Evolutionary conservation across 352 stramenopile genomes (phyloP), one percentile per base, ranked within the genome.

Genomic region (Pythium sukuiense): DNA sequence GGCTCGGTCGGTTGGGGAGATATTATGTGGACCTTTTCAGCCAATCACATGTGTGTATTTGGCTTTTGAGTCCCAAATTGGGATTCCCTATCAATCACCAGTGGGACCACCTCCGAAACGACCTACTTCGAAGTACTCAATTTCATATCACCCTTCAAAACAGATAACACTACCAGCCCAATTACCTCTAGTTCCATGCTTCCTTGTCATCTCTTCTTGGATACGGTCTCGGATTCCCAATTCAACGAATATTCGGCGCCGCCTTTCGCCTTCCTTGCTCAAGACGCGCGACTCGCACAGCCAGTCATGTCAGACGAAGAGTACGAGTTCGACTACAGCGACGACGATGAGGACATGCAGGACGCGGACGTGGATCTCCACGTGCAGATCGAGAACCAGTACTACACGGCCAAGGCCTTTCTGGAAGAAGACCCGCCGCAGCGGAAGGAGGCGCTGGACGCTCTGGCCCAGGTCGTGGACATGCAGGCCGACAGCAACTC

Each of bases 361-460:
- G 79, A 87, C 69, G 79, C 71, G 14, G 83, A 95, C 67, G 81
- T 84, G 32, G 81, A 92, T 59, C 70, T 88, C 35, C 83, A 96
- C 69, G 88, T 98, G 62, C 87, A 92, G 69, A 88, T 98, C 45
- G 90, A 98, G 75, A 98, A 98, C 78, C 77, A 90, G 27, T 98
- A 98, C 77, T 98, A 98, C 80, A 86, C 88, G 11, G 90, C 84
- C 59, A 98, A 98, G 72, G 72, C 87, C 61, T 71, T 81, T 67
- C 71, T 93, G n/a, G 85, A 93, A 59, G 33, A 76, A 12, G 79
- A 88, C 11, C 71, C 77, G 35, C 79, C 76, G 4, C 48, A 76
- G 61, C 76, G 71, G 7, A 55, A 64, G 39, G 71, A 35, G 11
- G 81, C 80, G 14, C 67, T 95, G n/a, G 65, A 55, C 11, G 79